Base-by-base conservation (phyloP, 805 yeast genomes). In the Candida xyloterini region DNA sequence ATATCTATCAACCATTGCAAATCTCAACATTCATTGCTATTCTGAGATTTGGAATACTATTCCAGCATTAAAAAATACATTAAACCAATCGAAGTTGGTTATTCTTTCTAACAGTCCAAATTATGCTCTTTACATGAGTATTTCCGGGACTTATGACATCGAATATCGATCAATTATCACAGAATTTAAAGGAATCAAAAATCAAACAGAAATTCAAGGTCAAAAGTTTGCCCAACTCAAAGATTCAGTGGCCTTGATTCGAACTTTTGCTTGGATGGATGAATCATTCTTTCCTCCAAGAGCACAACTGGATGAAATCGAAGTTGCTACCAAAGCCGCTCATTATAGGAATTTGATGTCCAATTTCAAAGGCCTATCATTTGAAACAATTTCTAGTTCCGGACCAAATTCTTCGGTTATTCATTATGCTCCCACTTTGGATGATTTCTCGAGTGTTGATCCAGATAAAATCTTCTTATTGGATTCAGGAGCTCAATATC, bases 401-500 rank as follows among this genome's bases (percentile, higher is more conserved):
- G 95, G 93, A 10, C 63, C 84, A 6, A 85, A 85, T 55, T 80
- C 86, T 1, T 80, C 93, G 0, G 69, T 85, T 7, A 81, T 84
- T 39, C 95, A 85, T 55, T 85, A 85, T 55, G 71, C 82, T 0
- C 95, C 95, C 22, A 72, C 81, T 1, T 65, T 65, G 22, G 81
- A 74, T 10, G 69, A 74, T 14, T 73, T 76, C 38, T 67, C 83
- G 1, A 60, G 73, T 42, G 77, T 93, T 43, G 81, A 84, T 53
- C 80, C 83, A 7, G 62, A 73, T 15, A 75, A 81, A 42, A 74
- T 89, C 2, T 89, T 83, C 51, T 67, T 93, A 46, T 69, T 86
- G 44, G 99, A 93, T 60, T 78, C 95, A 2, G 99, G 99, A 4
- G 86, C 93, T 0, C 99, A 93, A 54, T 91, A 77, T 56, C 60